A percentile compares a stretch with the other conserved stretches of the same genome.
These are phyloP conservation scores for Wilcoxina mikolae DNA, from an alignment of 495 filamentous ascomycete species.

Conservation along the genomic window DNA sequence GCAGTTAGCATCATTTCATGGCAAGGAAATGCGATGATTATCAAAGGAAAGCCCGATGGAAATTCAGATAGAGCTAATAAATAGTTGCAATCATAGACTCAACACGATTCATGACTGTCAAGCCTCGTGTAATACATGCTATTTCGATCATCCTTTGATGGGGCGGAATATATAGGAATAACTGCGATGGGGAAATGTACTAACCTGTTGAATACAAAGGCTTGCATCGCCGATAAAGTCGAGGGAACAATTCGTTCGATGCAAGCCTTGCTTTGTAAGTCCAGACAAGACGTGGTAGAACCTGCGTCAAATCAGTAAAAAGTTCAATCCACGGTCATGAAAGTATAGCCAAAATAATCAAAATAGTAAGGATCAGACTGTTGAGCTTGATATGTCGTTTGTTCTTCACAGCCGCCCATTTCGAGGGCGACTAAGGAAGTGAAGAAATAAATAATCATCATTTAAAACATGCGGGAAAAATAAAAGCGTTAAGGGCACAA, in stretches of 20 bases:
- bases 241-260: neutral
- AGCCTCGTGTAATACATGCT: constrained; percentile 14
- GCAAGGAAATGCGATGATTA: too few species aligned
- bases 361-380: constrained; percentile 3
- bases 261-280: too few species aligned
- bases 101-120: constrained; percentile 8
- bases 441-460: constrained; percentile 8
- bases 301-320: neutral
- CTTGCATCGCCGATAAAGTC: neutral
- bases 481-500: neutral
- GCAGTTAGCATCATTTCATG: too few species aligned
- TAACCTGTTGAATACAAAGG: neutral
- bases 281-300: too few species aligned
- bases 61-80: constrained; percentile 13
- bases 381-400: constrained; percentile 12
- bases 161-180: neutral
- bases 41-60: neutral
- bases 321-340: neutral
- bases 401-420: constrained; percentile 2
- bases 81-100: constrained; percentile 6
- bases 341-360: neutral
- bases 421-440: constrained; percentile 6
- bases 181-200: neutral
- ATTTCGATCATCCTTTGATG: constrained; percentile 3
- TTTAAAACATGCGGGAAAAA: neutral